Evolutionary conservation across 2,329 filamentous ascomycete genomes (phyloP).

Genomic region (Fusarium chlamydosporum): DNA sequence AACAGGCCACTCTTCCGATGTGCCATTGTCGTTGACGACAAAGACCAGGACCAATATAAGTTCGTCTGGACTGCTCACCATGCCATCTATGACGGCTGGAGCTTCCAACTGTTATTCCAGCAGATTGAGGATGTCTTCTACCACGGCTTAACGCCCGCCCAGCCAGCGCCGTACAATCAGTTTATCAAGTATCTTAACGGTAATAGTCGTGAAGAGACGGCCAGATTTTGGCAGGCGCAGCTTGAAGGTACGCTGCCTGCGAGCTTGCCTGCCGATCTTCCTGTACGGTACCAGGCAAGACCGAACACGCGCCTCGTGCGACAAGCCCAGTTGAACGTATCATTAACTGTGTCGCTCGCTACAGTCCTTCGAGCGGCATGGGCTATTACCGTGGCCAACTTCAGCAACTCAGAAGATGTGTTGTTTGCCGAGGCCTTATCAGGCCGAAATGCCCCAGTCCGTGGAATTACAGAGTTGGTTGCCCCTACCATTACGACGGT

Average conservation of each 20-base stretch:
- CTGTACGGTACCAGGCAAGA: conserved; percentile 20
- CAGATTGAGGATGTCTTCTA: conserved; percentile 19
- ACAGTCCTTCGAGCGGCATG: conserved; percentile 20
- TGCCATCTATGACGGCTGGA: conserved; percentile 23
- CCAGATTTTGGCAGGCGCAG: conserved; percentile 18
- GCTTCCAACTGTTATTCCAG: conserved; percentile 20
- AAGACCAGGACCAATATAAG: conserved; percentile 15
- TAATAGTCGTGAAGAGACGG: conserved; percentile 11
- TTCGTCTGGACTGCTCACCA: conserved; percentile 21
- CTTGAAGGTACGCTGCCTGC: conserved; percentile 18
- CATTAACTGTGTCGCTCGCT: conserved; percentile 16
- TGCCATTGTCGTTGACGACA: conserved; percentile 14
- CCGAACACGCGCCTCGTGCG: conserved; percentile 17
- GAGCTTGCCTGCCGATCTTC: conserved; percentile 17
- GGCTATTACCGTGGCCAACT: conserved; percentile 20
- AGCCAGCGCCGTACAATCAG: conserved; percentile 13
- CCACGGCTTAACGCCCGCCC: conserved; percentile 9
- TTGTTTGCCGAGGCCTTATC: conserved; percentile 18
- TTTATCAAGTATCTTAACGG: conserved; percentile 17
- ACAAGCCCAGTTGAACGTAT: conserved; percentile 15
- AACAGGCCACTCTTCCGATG: conserved; percentile 18
- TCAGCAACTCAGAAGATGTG: conserved; percentile 19
- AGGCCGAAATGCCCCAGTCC: conserved; percentile 18
- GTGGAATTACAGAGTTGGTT: conserved; percentile 21
- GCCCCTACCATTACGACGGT: conserved; percentile 17